Base-by-base conservation (phyloP, 176 grass and related monocot species). In the Zoysia japonica region DNA sequence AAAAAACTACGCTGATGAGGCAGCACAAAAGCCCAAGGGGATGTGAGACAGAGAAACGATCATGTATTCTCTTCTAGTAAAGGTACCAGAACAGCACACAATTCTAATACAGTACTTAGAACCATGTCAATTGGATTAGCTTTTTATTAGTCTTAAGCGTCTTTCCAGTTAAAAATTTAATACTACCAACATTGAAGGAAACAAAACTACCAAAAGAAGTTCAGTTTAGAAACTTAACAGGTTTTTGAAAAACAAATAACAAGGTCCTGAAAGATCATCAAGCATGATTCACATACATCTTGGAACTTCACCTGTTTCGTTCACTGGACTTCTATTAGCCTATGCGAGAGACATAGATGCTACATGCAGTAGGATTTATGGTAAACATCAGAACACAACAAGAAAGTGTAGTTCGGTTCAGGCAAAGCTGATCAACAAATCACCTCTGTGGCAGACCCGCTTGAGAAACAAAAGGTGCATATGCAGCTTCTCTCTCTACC, bases 401-500 rank as follows among this genome's bases (percentile, higher is more conserved):
- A 64, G 16, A 7, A 71, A 19, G 46, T 44, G 59, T n/a, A 11
- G 39, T 67, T 74, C 53, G 3, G 68, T 20, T 15, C 35, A 67
- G 40, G 64, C 2, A 51, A 19, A 56, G 13, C 15, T 17, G 36
- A 56, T 1, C 55, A 72, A 16, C 41, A 67, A 77, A 46, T 80
- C 77, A 97, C 91, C 91, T 97, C 50, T 92, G 90, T 66, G 86
- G 91, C 53, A 91, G 65, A 64, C 83, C 75, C 3, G 19, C 68
- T 88, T 87, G 90, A 77, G 86, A 82, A 90, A 91, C 60, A 50
- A 97, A 97, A 76, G 94, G 94, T 59, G 94, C 91, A 85, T 90
- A 97, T 71, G 94, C 91, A 90, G 94, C 88, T 85, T 97, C 94
- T 79, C 91, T 92, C 85, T 97, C 94, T 53, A 87, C 87, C n/a